Evolutionary conservation across 345 rosid genomes (phyloP), one percentile per base, ranked within the genome.

Genomic region (Jatropha curcas): DNA sequence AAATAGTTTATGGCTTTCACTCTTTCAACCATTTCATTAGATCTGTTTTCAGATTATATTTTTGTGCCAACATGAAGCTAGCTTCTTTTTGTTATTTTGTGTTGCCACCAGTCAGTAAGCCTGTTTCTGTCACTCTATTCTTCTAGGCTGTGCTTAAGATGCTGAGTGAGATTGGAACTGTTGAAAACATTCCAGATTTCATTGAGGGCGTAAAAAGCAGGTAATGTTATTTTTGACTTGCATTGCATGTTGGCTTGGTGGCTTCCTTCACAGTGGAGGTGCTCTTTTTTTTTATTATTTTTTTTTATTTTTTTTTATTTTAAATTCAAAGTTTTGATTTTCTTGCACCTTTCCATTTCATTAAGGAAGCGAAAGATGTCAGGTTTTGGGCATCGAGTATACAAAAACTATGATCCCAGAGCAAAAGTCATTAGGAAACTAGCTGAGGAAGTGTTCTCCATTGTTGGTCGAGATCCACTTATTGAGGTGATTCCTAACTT

Each of bases 351-450:
- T 33, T 67, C 59, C 4, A 39, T 67, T 75, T 8, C 30, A 28
- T 50, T 25, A 41, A 95, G 99, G 87, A 95, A 91, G 82, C 84
- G 92, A 81, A 95, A 95, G 86, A 91, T 95, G 99, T 95, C 97
- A n/a, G 99, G 99, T 72, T 95, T 95, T 84, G 98, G 99, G 37
- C 98, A 95, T 77, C 97, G 98, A 65, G 97, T 95, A 4, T 95
- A 95, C 89, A 95, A 92, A 82, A 95, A 90, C 89, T 95, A 95
- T 66, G 98, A 92, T 75, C 99, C 99, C 10, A 84, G 98, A 72
- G 99, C 99, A 58, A 95, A 90, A 82, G 96, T 92, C 85, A 93
- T 95, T 27, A 91, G 77, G 79, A 92, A 88, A 60, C 83, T 95
- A 43, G 96, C 99, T 17, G 99, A 92, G 79, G 97, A 95, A 86